Conservation (phyloP, 208 protist genomes). For the Leishmania braziliensis region DNA sequence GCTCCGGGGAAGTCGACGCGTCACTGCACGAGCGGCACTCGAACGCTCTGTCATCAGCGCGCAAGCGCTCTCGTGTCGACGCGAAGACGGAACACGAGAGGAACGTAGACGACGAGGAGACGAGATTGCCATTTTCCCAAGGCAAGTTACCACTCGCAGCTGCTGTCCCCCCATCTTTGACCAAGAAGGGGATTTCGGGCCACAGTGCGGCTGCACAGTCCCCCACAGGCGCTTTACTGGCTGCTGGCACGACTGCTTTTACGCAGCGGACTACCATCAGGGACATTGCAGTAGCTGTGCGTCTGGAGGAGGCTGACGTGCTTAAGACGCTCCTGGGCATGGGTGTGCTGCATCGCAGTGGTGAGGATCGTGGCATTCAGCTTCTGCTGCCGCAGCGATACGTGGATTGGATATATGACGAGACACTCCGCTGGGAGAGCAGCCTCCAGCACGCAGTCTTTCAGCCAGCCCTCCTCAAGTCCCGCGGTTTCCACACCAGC, state of each 20-base stretch:
- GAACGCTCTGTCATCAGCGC: neutral
- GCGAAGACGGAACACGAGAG: neutral
- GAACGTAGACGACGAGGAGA: neutral
- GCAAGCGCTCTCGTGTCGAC: conserved; percentile 12
- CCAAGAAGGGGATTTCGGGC: neutral
- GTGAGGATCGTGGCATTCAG: conserved; percentile 60
- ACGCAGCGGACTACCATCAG: conserved; percentile 32
- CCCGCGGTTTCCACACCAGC: neutral
- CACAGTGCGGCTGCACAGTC: conserved; percentile 4
- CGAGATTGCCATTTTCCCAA: neutral
- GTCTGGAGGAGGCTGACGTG: conserved; percentile 82
- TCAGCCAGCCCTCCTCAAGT: conserved; percentile 37
- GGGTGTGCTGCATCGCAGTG: conserved; percentile 80
- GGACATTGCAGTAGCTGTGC: conserved; percentile 60
- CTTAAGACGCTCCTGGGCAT: conserved; percentile 67
- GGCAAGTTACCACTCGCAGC: neutral
- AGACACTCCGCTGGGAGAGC: conserved; percentile 26
- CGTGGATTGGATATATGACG: conserved; percentile 44
- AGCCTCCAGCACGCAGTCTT: conserved; percentile 47
- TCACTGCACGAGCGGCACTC: neutral
- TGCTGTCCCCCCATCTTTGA: neutral
- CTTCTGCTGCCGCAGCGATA: conserved; percentile 68
- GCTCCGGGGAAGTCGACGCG: neutral
- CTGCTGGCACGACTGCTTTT: neutral
- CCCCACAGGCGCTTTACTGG: neutral